Evolutionary conservation across 2,329 filamentous ascomycete genomes (phyloP).

Genomic region (Albifimbria verrucaria): DNA sequence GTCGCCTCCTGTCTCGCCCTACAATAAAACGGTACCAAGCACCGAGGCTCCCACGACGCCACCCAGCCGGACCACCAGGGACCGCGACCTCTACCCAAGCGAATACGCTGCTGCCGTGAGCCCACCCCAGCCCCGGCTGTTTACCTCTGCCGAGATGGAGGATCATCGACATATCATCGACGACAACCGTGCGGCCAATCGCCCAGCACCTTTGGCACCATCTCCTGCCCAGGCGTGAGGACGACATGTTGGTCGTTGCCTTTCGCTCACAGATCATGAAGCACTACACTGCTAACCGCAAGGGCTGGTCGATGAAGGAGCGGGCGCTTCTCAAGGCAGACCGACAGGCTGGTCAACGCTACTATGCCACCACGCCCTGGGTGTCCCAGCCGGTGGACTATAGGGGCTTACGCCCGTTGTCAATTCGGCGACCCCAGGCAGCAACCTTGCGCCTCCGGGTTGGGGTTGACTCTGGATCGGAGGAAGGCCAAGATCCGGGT

Average conservation of each 20-base stretch:
- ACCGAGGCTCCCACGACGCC: constrained; percentile 25
- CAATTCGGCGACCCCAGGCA: constrained; percentile 62
- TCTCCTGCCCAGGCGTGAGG: constrained; percentile 47
- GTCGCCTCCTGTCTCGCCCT: constrained; percentile 57
- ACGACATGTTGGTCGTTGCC: constrained; percentile 51
- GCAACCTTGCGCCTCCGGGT: constrained; percentile 38
- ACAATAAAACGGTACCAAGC: constrained; percentile 36
- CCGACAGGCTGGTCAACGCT: constrained; percentile 36
- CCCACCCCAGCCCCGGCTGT: constrained; percentile 47
- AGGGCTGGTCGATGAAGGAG: constrained; percentile 48
- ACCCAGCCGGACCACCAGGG: constrained; percentile 33
- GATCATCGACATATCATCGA: constrained; percentile 46
- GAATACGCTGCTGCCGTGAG: constrained; percentile 37
- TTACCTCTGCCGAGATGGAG: constrained; percentile 38
- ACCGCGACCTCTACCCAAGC: constrained; percentile 56
- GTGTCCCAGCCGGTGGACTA: constrained; percentile 42
- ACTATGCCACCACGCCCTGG: constrained; percentile 40
- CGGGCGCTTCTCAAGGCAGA: constrained; percentile 46
- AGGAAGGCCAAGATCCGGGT: constrained; percentile 41
- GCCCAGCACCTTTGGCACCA: constrained; percentile 36
- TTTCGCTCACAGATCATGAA: constrained; percentile 52
- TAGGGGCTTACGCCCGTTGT: constrained; percentile 63
- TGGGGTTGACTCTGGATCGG: constrained; percentile 48
- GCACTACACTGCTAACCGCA: constrained; percentile 39
- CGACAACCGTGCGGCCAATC: constrained; percentile 43